Base-by-base conservation (phyloP, 2,329 filamentous ascomycete genomes). In the Aspergillus pseudoglaucus region DNA sequence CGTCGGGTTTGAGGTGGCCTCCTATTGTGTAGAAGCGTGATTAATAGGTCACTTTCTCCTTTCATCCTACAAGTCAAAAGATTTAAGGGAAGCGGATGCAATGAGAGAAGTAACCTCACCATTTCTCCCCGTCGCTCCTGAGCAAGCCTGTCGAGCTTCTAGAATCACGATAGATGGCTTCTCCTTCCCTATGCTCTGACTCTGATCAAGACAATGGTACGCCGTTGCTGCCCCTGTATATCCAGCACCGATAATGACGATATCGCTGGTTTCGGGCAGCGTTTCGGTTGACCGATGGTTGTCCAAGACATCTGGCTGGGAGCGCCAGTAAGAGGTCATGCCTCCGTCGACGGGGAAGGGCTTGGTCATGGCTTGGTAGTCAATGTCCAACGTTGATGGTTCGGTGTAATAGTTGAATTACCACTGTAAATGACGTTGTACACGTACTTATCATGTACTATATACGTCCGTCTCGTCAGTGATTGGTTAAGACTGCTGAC, bases 241-340 rank as follows among this genome's bases (percentile, higher is more conserved):
- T 0, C 74, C 75, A 5, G 70, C 66, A 0, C 75, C 75, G 3
- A 76, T 63, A 17, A 77, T 65, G 6, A 68, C 63, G 46, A 77
- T 66, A 39, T 76, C 72, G n/a, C 58, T 60, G 23, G 66, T 44
- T 3, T 54, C 42, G 0, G 74, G 74, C 0, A 76, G 55, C 7
- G 53, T 52, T 3, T 64, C 56, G 0, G 64, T 70, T 23, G 62
- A 69, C n/a, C 71, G 64, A 51, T 71, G 60, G 46, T 67, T 61
- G 48, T 75, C 71, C 2, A 77, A 57, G 1, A 55, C 48, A 51
- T 72, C 63, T 6, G 65, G 66, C 20, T 70, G 52, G 3, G 61
- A 62, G 15, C 68, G 62, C 75, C 75, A 77, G 56, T 74, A 77
- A 2, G 72, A 57, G 14, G 59, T 53, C 39, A 52, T 57, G 14